Base-by-base conservation (phyloP, 163 green algal species). In the Scenedesmus sp. region DNA sequence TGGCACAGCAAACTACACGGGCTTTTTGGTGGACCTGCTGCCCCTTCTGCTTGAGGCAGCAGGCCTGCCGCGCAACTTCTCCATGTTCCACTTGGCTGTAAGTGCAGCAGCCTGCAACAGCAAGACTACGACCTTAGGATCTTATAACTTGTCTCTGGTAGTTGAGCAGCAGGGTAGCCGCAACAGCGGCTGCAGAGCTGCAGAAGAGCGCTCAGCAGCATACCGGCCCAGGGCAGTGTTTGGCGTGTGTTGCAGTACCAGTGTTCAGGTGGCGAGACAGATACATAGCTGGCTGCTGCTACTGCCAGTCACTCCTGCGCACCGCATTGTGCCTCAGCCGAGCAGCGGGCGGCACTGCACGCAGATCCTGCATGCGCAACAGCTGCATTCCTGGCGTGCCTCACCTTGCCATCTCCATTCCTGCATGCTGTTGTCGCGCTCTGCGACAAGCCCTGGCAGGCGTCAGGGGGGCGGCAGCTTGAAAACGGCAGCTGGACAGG, bases 401-500 rank as follows among this genome's bases (percentile, higher is more conserved):
- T 44, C 3, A 82, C 6, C 35, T 16, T 46, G 42, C 78, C 78
- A 33, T 20, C 30, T 37, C 2, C 26, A 4, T 30, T 37, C 30
- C 61, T 72, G 61, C 65, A 10, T 40, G 30, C 2, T 40, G 6
- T 20, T 76, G n/a, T 37, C 1, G 65, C 65, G 5, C 6, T 4
- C 9, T n/a, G 6, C 40, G 33, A 4, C 30, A 40, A 76, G 30
- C 65, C 81, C 46, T 59, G 53, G 56, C 40, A 87, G 78, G 87
- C 37, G 10, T 2, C 40, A 44, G 79, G 87, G 22, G 87, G 87
- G 40, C n/a, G 20, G 7, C 87, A 33, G 26, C n/a, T 59, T 49
- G 65, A 20, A 35, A 91, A 91, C 51, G 87, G 87, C 56, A 83
- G 37, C 26, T 91, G 87, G 87, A 83, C 53, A 43, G 87, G 87